phyloP scores from a whole-genome alignment of 2,329 filamentous ascomycete species.

The Aschersonia sp. region DNA sequence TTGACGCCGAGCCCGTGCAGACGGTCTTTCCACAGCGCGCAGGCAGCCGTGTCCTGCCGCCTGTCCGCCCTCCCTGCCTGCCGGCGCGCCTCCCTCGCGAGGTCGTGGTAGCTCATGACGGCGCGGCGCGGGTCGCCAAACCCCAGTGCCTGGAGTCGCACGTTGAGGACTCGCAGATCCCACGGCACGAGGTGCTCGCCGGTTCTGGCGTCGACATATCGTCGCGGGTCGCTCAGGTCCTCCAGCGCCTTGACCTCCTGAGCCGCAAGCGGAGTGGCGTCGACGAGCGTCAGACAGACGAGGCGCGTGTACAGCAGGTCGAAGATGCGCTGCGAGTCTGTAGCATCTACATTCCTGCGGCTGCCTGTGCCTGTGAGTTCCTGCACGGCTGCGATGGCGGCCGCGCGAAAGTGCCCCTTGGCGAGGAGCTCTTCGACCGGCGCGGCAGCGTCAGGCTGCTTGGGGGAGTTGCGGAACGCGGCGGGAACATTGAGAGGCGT shows the following conservation, averaged over 20 bases:
- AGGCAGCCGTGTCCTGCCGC: slow-evolving; percentile 35
- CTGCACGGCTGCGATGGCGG: slow-evolving; percentile 53
- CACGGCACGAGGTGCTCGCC: slow-evolving; percentile 65
- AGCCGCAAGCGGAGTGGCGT: slow-evolving; percentile 52
- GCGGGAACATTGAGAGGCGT: slow-evolving; percentile 44
- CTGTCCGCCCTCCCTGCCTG: slow-evolving; percentile 34
- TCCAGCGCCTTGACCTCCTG: slow-evolving; percentile 52
- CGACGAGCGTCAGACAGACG: slow-evolving; percentile 67
- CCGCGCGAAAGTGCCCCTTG: slow-evolving; percentile 64
- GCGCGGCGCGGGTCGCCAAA: slow-evolving; percentile 73
- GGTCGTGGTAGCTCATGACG: slow-evolving; percentile 81
- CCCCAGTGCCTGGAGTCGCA: slow-evolving; percentile 72
- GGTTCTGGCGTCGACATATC: slow-evolving; percentile 39
- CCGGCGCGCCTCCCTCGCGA: slow-evolving; percentile 62
- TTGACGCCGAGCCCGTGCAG: slow-evolving; percentile 61
- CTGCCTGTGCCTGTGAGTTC: slow-evolving; percentile 38
- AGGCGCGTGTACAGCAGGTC: slow-evolving; percentile 67
- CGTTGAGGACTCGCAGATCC: slow-evolving; percentile 68
- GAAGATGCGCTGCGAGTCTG: slow-evolving; percentile 55
- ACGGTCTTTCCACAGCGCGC: slow-evolving; percentile 53
- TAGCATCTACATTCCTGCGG: slow-evolving; percentile 28
- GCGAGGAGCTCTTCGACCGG: slow-evolving; percentile 54
- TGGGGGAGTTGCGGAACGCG: slow-evolving; percentile 54
- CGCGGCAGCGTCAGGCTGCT: slow-evolving; percentile 47
- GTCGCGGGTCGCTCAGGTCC: slow-evolving; percentile 40